Conservation (phyloP, 2,329 filamentous ascomycete species). For the Herpotrichia juniperi region DNA sequence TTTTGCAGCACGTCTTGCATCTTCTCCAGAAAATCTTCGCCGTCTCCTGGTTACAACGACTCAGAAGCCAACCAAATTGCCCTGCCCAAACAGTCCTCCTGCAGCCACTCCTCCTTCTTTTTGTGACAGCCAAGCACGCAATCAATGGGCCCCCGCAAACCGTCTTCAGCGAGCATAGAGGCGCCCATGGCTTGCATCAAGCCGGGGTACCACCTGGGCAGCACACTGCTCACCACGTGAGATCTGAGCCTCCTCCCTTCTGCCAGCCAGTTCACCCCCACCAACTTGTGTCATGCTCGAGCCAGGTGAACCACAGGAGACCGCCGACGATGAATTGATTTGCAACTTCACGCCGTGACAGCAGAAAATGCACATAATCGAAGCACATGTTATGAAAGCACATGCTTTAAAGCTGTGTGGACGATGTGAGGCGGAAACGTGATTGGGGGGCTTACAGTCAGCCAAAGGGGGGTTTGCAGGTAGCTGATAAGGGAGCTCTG, state of each 20-base stretch:
- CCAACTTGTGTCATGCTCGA: conserved; percentile 7
- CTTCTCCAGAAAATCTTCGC: background rate
- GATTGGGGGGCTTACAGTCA: background rate
- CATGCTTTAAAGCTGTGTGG: conserved; percentile 10
- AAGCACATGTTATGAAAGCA: conserved; percentile 4
- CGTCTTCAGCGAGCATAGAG: background rate
- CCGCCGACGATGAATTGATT: background rate
- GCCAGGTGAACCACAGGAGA: conserved; percentile 13
- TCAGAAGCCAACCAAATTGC: background rate
- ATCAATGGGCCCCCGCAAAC: background rate
- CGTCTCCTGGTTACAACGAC: background rate
- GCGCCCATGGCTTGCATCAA: background rate
- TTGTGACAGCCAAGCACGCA: background rate
- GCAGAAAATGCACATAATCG: conserved; percentile 11
- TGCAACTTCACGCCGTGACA: conserved; percentile 8
- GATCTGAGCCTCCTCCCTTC: no score
- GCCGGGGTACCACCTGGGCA: background rate
- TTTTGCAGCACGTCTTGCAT: background rate
- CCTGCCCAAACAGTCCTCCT: background rate
- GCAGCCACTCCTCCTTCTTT: background rate
- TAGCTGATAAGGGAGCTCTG: no score
- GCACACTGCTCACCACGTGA: no score
- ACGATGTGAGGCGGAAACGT: no score
- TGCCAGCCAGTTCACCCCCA: background rate
- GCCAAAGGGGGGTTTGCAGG: conserved; percentile 3